A percentile compares a stretch with the other conserved stretches of the same genome.
Evolutionary conservation across 768 basidiomycete genomes (phyloP).

Genomic region (Amanita brunnescens): DNA sequence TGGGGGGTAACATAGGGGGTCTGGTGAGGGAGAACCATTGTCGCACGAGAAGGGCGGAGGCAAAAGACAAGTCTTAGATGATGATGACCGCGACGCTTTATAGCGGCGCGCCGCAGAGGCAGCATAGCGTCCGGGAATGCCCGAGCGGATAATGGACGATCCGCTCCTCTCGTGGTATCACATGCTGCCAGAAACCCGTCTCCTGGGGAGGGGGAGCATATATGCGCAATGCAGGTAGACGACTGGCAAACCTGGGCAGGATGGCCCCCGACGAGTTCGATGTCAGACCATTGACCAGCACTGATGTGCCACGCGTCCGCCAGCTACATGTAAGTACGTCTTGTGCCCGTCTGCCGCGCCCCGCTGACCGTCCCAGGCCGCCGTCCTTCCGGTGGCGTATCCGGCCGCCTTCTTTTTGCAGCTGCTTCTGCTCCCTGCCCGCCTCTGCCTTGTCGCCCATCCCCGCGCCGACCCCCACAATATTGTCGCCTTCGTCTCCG

Average conservation of each 20-base stretch:
- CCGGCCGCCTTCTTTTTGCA: conserved; percentile 38
- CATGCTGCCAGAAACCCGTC: neutral
- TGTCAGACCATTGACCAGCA: conserved; percentile 25
- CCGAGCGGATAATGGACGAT: neutral
- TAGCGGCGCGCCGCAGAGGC: conserved; percentile 13
- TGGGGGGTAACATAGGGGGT: conserved; percentile 86
- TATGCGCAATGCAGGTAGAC: neutral
- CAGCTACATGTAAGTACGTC: conserved; percentile 32
- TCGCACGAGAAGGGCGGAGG: conserved; percentile 12
- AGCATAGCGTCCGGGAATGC: neutral
- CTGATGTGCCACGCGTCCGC: conserved; percentile 26
- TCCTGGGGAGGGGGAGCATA: neutral
- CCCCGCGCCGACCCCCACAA: conserved; percentile 15
- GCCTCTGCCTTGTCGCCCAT: conserved; percentile 34
- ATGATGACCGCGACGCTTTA: conserved; percentile 5
- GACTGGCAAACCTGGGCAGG: neutral
- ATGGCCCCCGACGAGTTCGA: conserved; percentile 16
- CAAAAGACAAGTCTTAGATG: conserved; percentile 11
- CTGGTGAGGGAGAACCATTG: conserved; percentile 63
- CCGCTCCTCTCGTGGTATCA: neutral
- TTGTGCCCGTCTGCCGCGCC: neutral
- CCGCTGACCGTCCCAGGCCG: conserved; percentile 16
- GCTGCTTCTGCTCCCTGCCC: conserved; percentile 31
- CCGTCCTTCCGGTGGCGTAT: conserved; percentile 31
- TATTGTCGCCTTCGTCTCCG: conserved; percentile 38